phyloP scores from a whole-genome alignment of 306 rosid species.

The Arachis stenosperma region DNA sequence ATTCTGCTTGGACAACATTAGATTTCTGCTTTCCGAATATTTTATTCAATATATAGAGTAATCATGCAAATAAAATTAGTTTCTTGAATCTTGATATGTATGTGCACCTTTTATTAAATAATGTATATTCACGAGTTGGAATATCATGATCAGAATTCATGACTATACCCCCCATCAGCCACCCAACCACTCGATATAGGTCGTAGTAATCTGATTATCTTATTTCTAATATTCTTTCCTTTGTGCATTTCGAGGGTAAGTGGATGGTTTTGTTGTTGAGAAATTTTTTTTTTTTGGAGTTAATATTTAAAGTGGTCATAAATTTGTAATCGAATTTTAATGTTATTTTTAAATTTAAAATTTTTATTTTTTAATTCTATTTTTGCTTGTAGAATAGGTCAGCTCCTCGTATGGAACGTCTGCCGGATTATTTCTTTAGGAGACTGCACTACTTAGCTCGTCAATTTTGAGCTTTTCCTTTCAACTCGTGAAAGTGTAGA shows the following conservation, averaged over 20 bases:
- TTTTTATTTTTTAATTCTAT: too few relatives aligned
- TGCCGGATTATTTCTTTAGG: too few relatives aligned
- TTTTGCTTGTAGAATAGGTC: too few relatives aligned
- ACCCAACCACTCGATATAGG: background rate
- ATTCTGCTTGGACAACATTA: background rate
- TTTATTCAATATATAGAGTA: background rate
- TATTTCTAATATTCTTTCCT: background rate
- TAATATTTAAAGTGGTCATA: too few relatives aligned
- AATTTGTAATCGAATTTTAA: too few relatives aligned
- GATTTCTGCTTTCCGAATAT: background rate
- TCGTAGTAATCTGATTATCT: background rate
- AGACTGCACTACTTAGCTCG: too few relatives aligned
- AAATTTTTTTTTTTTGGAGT: background rate
- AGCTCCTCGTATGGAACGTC: too few relatives aligned
- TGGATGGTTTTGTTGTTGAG: background rate
- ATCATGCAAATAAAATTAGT: background rate
- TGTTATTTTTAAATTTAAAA: too few relatives aligned
- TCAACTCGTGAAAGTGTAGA: too few relatives aligned
- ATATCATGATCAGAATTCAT: background rate
- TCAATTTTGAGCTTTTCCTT: too few relatives aligned
- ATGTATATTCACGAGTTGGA: background rate
- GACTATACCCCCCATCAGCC: background rate
- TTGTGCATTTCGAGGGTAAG: background rate
- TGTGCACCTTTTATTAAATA: too few relatives aligned
- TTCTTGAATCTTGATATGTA: background rate